Evolutionary conservation across 1,139 yeast species (phyloP).

Genomic region (Eremothecium cymbalariae): DNA sequence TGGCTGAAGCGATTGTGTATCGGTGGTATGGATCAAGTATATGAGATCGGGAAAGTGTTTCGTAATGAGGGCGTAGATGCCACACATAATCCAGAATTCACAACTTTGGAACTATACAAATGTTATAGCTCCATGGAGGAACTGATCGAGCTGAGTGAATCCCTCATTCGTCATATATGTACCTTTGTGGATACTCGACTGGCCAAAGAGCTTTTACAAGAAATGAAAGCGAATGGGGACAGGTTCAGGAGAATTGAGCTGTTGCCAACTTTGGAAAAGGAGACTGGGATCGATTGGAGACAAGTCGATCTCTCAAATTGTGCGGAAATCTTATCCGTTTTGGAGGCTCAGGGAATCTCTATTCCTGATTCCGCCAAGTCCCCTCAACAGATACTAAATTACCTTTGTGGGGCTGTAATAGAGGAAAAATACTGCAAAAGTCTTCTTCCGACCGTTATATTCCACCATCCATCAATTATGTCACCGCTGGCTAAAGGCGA

Average conservation of each 20-base stretch:
- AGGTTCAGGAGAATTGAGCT: conserved; percentile 44
- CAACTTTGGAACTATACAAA: conserved; percentile 94
- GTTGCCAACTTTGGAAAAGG: conserved; percentile 46
- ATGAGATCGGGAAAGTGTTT: conserved; percentile 78
- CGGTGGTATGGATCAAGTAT: conserved; percentile 77
- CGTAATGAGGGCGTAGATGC: conserved; percentile 92
- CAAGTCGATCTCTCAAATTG: conserved; percentile 32
- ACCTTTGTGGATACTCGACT: conserved; percentile 7
- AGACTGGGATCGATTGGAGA: conserved; percentile 34
- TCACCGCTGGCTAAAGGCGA: conserved; percentile 74
- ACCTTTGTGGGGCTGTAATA: conserved; percentile 50
- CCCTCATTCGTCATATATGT: conserved; percentile 39
- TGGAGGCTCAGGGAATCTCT: conserved; percentile 8
- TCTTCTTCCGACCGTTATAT: conserved; percentile 58
- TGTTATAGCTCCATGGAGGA: conserved; percentile 92
- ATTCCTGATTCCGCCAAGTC: conserved; percentile 19
- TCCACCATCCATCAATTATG: conserved; percentile 75
- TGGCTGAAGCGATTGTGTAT: conserved; percentile 82
- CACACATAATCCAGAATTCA: conserved; percentile 97
- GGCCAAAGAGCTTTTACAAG: conserved; percentile 39
- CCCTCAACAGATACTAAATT: conserved; percentile 56
- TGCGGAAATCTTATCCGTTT: conserved; percentile 31
- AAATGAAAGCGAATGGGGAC: conserved; percentile 25
- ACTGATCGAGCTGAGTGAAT: conserved; percentile 59
- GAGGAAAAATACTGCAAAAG: conserved; percentile 48